Evolutionary conservation across 163 green algal genomes (phyloP).

Genomic region (Scenedesmus sp.): DNA sequence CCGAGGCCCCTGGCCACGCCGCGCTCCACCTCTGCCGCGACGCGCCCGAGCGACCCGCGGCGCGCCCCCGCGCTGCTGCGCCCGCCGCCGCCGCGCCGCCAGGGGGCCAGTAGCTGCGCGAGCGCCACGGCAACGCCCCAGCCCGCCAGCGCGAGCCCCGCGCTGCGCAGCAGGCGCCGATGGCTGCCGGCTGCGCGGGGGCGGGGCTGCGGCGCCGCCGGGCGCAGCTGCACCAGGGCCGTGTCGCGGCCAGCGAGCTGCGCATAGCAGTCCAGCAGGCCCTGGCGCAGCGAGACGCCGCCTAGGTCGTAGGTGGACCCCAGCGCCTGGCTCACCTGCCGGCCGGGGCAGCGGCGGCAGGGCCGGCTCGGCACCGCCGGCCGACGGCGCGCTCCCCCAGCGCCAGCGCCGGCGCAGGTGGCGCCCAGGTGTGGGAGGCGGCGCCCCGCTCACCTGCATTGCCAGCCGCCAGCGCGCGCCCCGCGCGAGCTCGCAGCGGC

Average conservation of each 20-base stretch:
- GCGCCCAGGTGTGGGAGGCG: too few relatives aligned
- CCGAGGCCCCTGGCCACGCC: background rate
- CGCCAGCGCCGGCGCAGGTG: too few relatives aligned
- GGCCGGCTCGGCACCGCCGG: too few relatives aligned
- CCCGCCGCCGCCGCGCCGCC: background rate
- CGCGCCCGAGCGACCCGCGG: background rate
- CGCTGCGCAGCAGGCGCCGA: background rate
- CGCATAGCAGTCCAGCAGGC: slow-evolving; percentile 28
- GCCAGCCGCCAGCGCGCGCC: slow-evolving; percentile 27
- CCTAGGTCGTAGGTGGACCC: slow-evolving; percentile 26
- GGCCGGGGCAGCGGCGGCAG: background rate
- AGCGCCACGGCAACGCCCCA: background rate
- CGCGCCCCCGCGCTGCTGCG: background rate
- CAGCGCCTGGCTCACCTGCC: slow-evolving; percentile 36
- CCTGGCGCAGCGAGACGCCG: slow-evolving; percentile 28
- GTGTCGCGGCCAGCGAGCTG: background rate
- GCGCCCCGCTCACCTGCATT: slow-evolving; percentile 38
- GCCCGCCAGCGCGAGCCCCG: background rate
- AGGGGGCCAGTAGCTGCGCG: slow-evolving; percentile 1
- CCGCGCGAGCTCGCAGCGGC: slow-evolving; percentile 30
- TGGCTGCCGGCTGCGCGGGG: background rate
- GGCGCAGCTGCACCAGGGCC: slow-evolving; percentile 17
- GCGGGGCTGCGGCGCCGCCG: background rate
- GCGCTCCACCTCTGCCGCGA: background rate
- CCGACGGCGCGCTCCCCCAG: too few relatives aligned